Conservation (phyloP, 352 stramenopile species). For the Globisporangium acanthophoron region DNA sequence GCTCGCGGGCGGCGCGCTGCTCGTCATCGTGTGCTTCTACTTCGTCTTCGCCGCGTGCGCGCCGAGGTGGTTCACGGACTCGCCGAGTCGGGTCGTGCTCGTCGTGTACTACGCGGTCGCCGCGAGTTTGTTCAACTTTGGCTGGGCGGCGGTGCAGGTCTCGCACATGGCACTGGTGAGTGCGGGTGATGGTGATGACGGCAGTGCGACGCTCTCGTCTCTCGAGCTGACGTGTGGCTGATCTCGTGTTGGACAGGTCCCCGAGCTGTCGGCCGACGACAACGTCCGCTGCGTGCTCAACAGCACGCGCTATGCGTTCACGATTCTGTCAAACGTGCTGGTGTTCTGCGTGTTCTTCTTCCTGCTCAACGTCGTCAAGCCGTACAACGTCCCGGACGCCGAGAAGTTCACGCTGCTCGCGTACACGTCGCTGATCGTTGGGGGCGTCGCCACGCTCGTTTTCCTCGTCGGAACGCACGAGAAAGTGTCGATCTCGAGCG, state of each 20-base stretch:
- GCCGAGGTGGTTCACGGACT: slow-evolving; percentile 47
- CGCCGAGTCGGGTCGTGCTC: slow-evolving; percentile 49
- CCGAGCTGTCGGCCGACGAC: slow-evolving; percentile 69
- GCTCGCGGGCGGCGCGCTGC: slow-evolving; percentile 55
- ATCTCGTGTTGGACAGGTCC: slow-evolving; percentile 27
- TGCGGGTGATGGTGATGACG: neutral
- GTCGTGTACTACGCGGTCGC: slow-evolving; percentile 74
- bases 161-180: slow-evolving; percentile 82
- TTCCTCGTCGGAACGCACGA: slow-evolving; percentile 73
- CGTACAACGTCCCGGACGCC: slow-evolving; percentile 56
- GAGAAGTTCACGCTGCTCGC: slow-evolving; percentile 76
- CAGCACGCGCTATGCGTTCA: slow-evolving; percentile 79
- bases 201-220: neutral
- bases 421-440: slow-evolving; percentile 65
- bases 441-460: slow-evolving; percentile 48
- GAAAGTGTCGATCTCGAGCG: slow-evolving; percentile 24
- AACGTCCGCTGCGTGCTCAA: slow-evolving; percentile 80
- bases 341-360: slow-evolving; percentile 80
- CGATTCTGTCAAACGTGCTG: slow-evolving; percentile 84
- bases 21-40: slow-evolving; percentile 83
- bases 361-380: slow-evolving; percentile 47
- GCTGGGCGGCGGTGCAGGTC: slow-evolving; percentile 79
- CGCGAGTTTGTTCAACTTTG: slow-evolving; percentile 80
- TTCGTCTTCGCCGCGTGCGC: slow-evolving; percentile 73
- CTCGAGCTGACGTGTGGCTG: neutral